These are phyloP conservation scores for Lizanozyma gosingica DNA, from an alignment of 1,139 yeast genomes.

Conservation along the genomic window DNA sequence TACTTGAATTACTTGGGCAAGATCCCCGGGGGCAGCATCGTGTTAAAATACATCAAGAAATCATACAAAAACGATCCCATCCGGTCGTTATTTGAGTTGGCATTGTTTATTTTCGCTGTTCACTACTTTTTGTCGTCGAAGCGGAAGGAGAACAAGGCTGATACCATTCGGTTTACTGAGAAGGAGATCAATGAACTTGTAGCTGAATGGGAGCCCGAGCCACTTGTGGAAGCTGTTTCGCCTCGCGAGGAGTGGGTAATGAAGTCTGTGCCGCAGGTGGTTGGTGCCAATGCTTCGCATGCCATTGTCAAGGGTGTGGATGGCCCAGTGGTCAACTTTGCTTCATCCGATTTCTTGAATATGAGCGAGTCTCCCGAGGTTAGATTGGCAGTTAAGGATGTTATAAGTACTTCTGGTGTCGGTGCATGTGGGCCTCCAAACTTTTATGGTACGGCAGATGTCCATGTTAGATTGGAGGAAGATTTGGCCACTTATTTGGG, in stretches of 20 bases:
- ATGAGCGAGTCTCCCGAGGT: slow-evolving; percentile 42
- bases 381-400: slow-evolving; percentile 45
- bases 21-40: slow-evolving; percentile 75
- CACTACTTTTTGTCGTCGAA: slow-evolving; percentile 78
- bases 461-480: slow-evolving; percentile 73
- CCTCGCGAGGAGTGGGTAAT: slow-evolving; percentile 55
- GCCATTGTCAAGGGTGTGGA: slow-evolving; percentile 20
- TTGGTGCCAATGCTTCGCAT: slow-evolving; percentile 48
- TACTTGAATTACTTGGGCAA: slow-evolving; percentile 28
- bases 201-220: slow-evolving; percentile 88
- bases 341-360: slow-evolving; percentile 55
- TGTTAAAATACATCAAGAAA: slow-evolving; percentile 71
- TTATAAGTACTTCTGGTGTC: slow-evolving; percentile 72
- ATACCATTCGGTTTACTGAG: slow-evolving; percentile 53
- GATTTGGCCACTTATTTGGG: slow-evolving; percentile 68
- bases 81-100: slow-evolving; percentile 74
- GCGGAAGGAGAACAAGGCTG: slow-evolving; percentile 69
- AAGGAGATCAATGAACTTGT: slow-evolving; percentile 76
- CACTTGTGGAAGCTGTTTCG: slow-evolving; percentile 51
- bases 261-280: slow-evolving; percentile 52
- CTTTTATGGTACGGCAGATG: slow-evolving; percentile 93
- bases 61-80: slow-evolving; percentile 93
- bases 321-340: slow-evolving; percentile 48
- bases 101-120: slow-evolving; percentile 74
- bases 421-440: slow-evolving; percentile 99